Conservation (phyloP, 345 rosid genomes). For the Streptanthus diversifolius region DNA sequence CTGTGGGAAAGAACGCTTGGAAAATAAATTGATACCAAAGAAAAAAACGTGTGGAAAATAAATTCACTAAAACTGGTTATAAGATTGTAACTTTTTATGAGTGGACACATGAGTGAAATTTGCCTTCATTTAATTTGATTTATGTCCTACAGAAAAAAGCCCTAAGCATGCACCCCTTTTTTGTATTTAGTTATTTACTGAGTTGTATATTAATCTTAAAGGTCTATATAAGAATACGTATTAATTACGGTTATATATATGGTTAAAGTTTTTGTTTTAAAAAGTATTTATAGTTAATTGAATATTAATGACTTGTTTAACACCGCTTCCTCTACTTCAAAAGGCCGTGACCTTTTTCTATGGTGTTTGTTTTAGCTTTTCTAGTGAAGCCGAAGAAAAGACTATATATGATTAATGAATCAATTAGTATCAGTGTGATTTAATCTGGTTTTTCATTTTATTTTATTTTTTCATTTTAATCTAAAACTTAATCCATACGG, state of each 20-base stretch:
- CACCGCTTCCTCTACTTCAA: slow-evolving; percentile 9
- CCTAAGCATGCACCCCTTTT: slow-evolving; percentile 7
- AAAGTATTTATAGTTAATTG: not conserved
- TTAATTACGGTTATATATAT: not conserved
- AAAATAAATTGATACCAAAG: slow-evolving; percentile 5
- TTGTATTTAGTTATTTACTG: not conserved
- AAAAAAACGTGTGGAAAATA: slow-evolving; percentile 26
- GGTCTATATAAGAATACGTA: not conserved
- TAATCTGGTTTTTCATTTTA: not conserved
- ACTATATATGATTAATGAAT: not conserved
- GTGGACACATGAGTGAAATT: slow-evolving; percentile 26
- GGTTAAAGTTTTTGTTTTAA: not conserved
- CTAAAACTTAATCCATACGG: not conserved
- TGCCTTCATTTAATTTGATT: not conserved
- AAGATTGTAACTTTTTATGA: slow-evolving; percentile 12
- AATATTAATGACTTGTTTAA: not conserved
- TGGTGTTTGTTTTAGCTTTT: slow-evolving; percentile 29
- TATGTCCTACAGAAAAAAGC: slow-evolving; percentile 8
- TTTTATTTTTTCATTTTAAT: not conserved
- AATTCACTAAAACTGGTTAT: slow-evolving; percentile 19
- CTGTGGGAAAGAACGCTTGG: slow-evolving; percentile 8
- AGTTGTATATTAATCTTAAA: not conserved
- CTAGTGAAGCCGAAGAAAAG: slow-evolving; percentile 29
- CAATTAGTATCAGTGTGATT: not conserved
- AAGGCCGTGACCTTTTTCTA: slow-evolving; percentile 19